Conservation (phyloP, 257 asterid species). For the Solanum sitiens region DNA sequence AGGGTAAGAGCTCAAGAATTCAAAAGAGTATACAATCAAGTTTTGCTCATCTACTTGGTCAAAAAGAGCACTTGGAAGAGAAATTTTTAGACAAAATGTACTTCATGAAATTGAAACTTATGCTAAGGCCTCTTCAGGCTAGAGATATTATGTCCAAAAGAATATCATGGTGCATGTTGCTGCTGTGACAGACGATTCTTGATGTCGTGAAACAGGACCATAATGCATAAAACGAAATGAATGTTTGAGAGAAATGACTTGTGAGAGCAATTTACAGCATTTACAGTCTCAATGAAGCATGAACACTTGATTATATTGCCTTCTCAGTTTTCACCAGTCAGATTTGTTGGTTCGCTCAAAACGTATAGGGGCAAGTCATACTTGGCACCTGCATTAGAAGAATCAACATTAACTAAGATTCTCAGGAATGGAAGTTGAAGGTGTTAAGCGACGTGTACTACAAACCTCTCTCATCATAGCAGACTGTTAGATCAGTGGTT, state of each 20-base stretch:
- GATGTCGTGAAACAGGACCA: not conserved
- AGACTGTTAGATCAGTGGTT: constrained; percentile 64
- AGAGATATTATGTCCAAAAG: not conserved
- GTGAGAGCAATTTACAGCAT: constrained; percentile 37
- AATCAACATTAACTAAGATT: not conserved
- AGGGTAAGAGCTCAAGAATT: not conserved
- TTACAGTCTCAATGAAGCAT: constrained; percentile 16
- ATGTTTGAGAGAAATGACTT: not conserved
- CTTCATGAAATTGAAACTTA: not conserved
- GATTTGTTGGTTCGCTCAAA: constrained; percentile 72
- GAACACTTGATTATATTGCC: not conserved
- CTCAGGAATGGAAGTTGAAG: not conserved
- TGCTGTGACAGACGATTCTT: not conserved
- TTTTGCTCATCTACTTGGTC: not conserved
- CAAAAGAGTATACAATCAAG: not conserved
- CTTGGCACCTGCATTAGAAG: constrained; percentile 57
- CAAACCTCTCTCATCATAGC: constrained; percentile 88
- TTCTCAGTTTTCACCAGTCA: constrained; percentile 35
- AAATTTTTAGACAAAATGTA: not conserved
- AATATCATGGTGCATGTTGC: not conserved
- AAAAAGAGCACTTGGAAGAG: not conserved
- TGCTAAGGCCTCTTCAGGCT: not conserved
- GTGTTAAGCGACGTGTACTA: not conserved
- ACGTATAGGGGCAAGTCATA: constrained; percentile 73
- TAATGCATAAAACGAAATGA: not conserved